Percentiles rank a stretch among this genome's conserved stretches.
Evolutionary conservation across 2,329 filamentous ascomycete genomes (phyloP).

Genomic region (Ramularia collo-cygni): DNA sequence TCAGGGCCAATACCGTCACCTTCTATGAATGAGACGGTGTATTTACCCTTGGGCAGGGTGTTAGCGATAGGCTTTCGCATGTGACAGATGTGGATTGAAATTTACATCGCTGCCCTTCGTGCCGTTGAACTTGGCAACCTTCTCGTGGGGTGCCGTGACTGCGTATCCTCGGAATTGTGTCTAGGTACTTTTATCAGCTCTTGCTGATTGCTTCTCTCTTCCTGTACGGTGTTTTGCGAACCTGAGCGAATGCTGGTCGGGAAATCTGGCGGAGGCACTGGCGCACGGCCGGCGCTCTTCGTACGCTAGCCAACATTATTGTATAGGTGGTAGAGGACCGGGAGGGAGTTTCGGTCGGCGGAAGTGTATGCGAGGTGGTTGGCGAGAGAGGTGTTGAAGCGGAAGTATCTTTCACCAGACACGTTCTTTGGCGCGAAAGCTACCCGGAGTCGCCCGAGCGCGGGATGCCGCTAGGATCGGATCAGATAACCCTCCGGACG

Average conservation of each 20-base stretch:
- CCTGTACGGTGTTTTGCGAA: constrained; percentile 6
- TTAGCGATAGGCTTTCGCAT: constrained; percentile 9
- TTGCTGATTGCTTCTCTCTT: neutral
- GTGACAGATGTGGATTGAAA: constrained; percentile 9
- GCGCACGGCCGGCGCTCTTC: constrained; percentile 12
- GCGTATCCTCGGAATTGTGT: constrained; percentile 16
- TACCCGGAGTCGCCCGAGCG: neutral
- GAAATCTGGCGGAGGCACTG: constrained; percentile 14
- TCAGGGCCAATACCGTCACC: constrained; percentile 96
- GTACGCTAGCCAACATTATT: constrained; percentile 14
- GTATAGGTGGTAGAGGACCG: constrained; percentile 3
- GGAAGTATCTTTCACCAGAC: neutral
- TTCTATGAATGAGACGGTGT: constrained; percentile 93
- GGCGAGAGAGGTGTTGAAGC: neutral
- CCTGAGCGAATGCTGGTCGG: constrained; percentile 17
- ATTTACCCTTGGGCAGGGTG: constrained; percentile 64
- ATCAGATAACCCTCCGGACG: too few species aligned
- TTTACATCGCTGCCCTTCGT: constrained; percentile 81
- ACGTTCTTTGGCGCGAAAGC: neutral
- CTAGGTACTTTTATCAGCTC: constrained; percentile 8
- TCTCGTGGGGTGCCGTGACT: constrained; percentile 48
- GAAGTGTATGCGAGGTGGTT: neutral
- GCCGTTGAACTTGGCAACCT: constrained; percentile 90
- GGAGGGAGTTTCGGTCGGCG: neutral
- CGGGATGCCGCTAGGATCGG: neutral